These are phyloP conservation scores for Ophiocordyceps polyrhachis-furcata DNA, from an alignment of 2,329 filamentous ascomycete genomes.

Conservation along the genomic window DNA sequence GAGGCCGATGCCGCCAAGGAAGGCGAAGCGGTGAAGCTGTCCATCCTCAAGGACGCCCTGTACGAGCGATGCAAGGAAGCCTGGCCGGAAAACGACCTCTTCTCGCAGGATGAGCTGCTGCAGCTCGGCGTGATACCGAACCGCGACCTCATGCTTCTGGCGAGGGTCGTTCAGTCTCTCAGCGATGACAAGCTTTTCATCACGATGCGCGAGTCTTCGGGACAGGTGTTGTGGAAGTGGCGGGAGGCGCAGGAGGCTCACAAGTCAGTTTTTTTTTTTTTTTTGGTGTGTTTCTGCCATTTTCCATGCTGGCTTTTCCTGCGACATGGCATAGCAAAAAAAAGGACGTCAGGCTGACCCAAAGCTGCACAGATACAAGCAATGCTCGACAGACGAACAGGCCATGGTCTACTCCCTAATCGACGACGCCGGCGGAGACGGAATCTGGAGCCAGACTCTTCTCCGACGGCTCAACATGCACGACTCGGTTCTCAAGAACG, in stretches of 20 bases:
- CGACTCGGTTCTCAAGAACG: slow-evolving; percentile 62
- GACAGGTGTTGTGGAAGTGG: slow-evolving; percentile 33
- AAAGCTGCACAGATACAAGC: slow-evolving; percentile 28
- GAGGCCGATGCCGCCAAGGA: slow-evolving; percentile 10
- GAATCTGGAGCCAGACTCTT: slow-evolving; percentile 81
- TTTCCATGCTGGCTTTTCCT: too few species aligned
- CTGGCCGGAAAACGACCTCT: slow-evolving; percentile 27
- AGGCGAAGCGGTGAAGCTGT: slow-evolving; percentile 22
- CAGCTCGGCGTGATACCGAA: slow-evolving; percentile 38
- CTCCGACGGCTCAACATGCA: slow-evolving; percentile 67
- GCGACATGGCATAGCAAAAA: too few species aligned
- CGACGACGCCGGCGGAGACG: slow-evolving; percentile 66
- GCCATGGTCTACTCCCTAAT: slow-evolving; percentile 76
- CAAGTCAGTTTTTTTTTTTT: slow-evolving; percentile 25
- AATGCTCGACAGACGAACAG: slow-evolving; percentile 51
- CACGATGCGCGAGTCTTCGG: slow-evolving; percentile 21
- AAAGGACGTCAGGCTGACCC: too few species aligned
- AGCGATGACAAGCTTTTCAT: slow-evolving; percentile 41
- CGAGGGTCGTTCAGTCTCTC: slow-evolving; percentile 36
- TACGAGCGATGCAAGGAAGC: slow-evolving; percentile 36
- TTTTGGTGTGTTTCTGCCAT: not conserved
- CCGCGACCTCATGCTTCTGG: slow-evolving; percentile 33
- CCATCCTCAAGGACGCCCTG: slow-evolving; percentile 34
- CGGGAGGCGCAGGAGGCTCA: slow-evolving; percentile 39
- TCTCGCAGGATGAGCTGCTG: slow-evolving; percentile 39